phyloP scores from a whole-genome alignment of 331 rosid species.

The Pyrus hybrid region DNA sequence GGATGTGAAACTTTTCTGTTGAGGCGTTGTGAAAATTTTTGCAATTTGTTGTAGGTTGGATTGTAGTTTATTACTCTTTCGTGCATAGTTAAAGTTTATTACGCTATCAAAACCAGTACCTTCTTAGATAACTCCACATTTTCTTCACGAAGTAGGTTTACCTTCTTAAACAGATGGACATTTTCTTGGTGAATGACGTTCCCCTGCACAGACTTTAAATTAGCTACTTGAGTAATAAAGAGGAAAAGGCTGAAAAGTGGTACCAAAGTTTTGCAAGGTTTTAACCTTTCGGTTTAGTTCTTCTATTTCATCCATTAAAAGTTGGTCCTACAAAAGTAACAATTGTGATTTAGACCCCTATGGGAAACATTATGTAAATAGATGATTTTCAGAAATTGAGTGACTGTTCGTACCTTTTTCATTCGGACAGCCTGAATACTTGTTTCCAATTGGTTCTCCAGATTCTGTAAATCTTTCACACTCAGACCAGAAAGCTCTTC shows the following conservation, averaged over 20 bases:
- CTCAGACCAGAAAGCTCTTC: constrained; percentile 74
- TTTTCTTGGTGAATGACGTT: constrained; percentile 73
- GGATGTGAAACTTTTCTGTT: constrained; percentile 25
- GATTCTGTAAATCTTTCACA: constrained; percentile 56
- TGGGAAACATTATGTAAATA: neutral
- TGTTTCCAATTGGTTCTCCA: constrained; percentile 75
- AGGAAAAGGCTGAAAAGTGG: constrained; percentile 3
- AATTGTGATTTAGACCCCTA: constrained; percentile 6
- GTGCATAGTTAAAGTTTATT: constrained; percentile 9
- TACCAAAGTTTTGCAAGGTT: constrained; percentile 13
- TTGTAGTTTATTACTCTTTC: constrained; percentile 5
- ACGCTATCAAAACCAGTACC: constrained; percentile 31
- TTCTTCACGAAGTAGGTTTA: constrained; percentile 55
- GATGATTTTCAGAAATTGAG: constrained; percentile 1
- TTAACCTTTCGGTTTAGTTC: constrained; percentile 81
- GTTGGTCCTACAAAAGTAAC: constrained; percentile 61
- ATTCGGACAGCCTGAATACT: constrained; percentile 74
- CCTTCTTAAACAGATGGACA: constrained; percentile 58
- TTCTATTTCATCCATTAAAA: constrained; percentile 75
- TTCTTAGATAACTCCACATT: constrained; percentile 48
- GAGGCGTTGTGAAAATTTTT: constrained; percentile 20
- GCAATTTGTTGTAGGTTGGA: constrained; percentile 4
- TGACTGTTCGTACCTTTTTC: constrained; percentile 51
- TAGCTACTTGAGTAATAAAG: neutral
- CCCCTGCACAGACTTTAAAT: constrained; percentile 39